These are phyloP conservation scores for Colletotrichum melonis DNA, from an alignment of 2,329 filamentous ascomycete species.

Conservation along the genomic window DNA sequence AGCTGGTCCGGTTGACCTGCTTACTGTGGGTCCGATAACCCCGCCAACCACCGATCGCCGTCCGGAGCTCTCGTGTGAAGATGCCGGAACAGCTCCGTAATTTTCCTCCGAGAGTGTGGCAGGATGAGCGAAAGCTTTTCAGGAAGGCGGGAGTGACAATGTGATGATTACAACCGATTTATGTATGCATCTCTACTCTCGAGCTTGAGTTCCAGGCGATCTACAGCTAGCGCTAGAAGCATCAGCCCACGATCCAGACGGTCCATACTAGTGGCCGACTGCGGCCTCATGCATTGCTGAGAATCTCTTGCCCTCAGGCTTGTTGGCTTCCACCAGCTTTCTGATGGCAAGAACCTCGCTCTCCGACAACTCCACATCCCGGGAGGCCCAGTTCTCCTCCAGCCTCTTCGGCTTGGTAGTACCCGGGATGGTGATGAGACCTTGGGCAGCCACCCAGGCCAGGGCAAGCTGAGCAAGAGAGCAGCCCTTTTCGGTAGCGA, in stretches of 20 bases:
- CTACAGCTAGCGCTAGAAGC: too few relatives aligned
- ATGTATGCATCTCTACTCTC: neutral
- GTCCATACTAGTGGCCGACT: neutral
- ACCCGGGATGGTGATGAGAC: slow-evolving; percentile 58
- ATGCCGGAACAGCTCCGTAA: neutral
- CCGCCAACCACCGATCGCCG: too few relatives aligned
- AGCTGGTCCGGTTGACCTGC: neutral
- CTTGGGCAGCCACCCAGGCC: slow-evolving; percentile 53
- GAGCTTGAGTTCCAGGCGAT: too few relatives aligned
- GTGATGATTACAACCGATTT: neutral
- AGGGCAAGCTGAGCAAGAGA: slow-evolving; percentile 49
- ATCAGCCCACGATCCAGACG: neutral
- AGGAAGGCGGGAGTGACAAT: neutral
- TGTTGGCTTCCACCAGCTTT: neutral
- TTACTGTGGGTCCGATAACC: neutral
- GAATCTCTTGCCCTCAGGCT: neutral
- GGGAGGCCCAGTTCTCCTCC: slow-evolving; percentile 52
- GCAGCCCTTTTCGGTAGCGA: slow-evolving; percentile 49
- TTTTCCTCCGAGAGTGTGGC: neutral
- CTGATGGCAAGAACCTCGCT: slow-evolving; percentile 42
- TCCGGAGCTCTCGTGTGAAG: neutral
- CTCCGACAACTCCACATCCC: slow-evolving; percentile 47
- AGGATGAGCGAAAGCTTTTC: neutral
- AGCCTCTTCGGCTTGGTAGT: slow-evolving; percentile 52
- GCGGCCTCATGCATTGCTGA: neutral